Base-by-base conservation (phyloP, 345 rosid species). In the Corchorus capsularis region DNA sequence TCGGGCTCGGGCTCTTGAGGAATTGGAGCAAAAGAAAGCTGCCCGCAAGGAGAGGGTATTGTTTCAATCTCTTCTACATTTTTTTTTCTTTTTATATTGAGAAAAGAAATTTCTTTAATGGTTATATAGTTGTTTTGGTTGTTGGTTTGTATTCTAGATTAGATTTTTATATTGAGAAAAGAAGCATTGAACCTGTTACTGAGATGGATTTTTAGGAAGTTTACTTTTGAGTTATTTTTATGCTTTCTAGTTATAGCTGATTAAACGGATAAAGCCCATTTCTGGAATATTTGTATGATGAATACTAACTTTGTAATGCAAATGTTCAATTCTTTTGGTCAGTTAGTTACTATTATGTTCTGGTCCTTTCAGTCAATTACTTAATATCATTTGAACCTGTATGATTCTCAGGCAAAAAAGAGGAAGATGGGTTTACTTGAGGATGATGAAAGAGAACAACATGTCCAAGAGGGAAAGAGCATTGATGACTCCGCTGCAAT, bases 11-110 rank as follows among this genome's bases (percentile, higher is more conserved):
- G 98, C 87, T 22, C 63, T 96, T 1, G 98, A 96, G 75, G 98
- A 92, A 69, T 64, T 91, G 60, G 98, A 96, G 84, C 92, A 84
- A 76, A 96, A 93, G 86, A 93, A 92, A 86, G 86, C 88, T 47
- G 97, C 91, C 63, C 94, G 94, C 73, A 96, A 90, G 78, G 98
- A 96, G 76, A 87, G 94, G 95, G 99, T 96, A 91, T 63, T 59
- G 22, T 19, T 46, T 55, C 68, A 17, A 2, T 14, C 13, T 5
- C 54, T 66, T 6, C n/a, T n/a, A n/a, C 10, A 8, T 34, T 43
- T 5, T 8, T 27, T 34, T 10, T 4, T 15, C 6, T 12, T 39
- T 8, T 27, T 46, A 27, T 10, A 8, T 16, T 27, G 10, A 27
- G 7, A 46, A 64, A 0, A 34, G 22, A 5, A 3, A n/a, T 20